Base-by-base conservation (phyloP, 2,329 filamentous ascomycete genomes). In the Beauveria brongniartii region DNA sequence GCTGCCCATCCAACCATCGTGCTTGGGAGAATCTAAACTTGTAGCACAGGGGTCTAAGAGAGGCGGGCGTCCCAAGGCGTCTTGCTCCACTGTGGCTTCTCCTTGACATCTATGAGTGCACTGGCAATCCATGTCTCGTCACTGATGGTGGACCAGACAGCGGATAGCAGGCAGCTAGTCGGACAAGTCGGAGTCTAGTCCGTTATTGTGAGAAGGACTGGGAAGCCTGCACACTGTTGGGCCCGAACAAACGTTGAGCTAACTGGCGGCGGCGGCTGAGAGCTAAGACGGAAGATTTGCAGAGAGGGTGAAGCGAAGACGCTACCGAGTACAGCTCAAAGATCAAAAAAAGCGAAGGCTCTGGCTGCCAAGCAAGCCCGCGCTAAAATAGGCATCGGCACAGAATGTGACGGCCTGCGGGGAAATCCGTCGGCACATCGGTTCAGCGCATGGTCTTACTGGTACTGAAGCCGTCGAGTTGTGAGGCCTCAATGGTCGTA, bases 31-130 rank as follows among this genome's bases (percentile, higher is more conserved):
- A 59, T 59, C 56, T 52, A 24, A 26, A 30, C 55, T 57, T 59
- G 56, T 34, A 37, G 34, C 22, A 30, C 56, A 59, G 56, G 56
- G 56, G 47, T 44, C 24, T 24, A n/a, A 47, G 16, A 37, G 34
- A 52, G 56, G 47, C 30, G 37, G 56, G 43, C 56, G 44, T 59
- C 34, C 37, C 18, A 52, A 22, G 46, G 56, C 37, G 47, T 59
- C 22, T 20, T 43, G 24, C 56, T 51, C 56, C 56, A 59, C 56
- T 57, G 44, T 50, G 55, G 55, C 55, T 40, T 40, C 46, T 55
- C 43, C 16, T n/a, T 58, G 44, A 34, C 55, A 51, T 58, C 30
- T 58, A 48, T 30, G 43, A 59, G 47, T 43, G 47, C 37, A 26
- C 56, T n/a, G 7, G 22, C 37, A 51, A 50, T 58, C 55, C 55